Base-by-base conservation (phyloP, 306 rosid genomes). In the Ormosia semicastrata region DNA sequence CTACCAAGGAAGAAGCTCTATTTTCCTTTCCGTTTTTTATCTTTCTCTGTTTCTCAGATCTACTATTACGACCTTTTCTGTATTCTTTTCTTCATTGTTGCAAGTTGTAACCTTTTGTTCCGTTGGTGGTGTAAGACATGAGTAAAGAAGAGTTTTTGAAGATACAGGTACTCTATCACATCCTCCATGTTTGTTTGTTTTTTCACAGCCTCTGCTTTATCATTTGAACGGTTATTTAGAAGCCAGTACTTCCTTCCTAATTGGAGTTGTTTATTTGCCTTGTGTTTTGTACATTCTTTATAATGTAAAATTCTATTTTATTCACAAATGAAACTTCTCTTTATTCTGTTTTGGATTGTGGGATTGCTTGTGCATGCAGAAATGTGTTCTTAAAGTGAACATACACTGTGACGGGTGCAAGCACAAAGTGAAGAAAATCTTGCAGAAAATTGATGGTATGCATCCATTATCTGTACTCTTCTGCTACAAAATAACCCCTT, bases 371-470 rank as follows among this genome's bases (percentile, higher is more conserved):
- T 83, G 69, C 81, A 63, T 86, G 88, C 90, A 95, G 99, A 95
- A 90, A 93, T 92, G 93, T 88, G 97, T 89, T 77, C 96, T 96
- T 65, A 93, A 92, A 83, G 99, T 96, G 85, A 96, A 96, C 85
- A 92, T 96, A 10, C 99, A 96, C 87, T 96, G 99, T 59, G 99
- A 93, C 60, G 99, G 99, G 17, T 96, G 99, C 77, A 96, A 92
- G 81, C 93, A 89, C 0, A 93, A 96, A 83, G 99, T 96, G 36
- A 96, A 92, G 97, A 96, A 93, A 91, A 94, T 91, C 88, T 49
- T 96, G 86, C 94, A 94, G 87, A 91, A 89, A 88, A 96, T 96
- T 60, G 99, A 96, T 40, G 99, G 99, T 93, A 86, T 30, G 24
- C 66, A 7, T n/a, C 7, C 11, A 3, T 36, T 44, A n/a, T 14